phyloP scores from a whole-genome alignment of 805 yeast species.

The Sugiyamaella valdiviana region DNA sequence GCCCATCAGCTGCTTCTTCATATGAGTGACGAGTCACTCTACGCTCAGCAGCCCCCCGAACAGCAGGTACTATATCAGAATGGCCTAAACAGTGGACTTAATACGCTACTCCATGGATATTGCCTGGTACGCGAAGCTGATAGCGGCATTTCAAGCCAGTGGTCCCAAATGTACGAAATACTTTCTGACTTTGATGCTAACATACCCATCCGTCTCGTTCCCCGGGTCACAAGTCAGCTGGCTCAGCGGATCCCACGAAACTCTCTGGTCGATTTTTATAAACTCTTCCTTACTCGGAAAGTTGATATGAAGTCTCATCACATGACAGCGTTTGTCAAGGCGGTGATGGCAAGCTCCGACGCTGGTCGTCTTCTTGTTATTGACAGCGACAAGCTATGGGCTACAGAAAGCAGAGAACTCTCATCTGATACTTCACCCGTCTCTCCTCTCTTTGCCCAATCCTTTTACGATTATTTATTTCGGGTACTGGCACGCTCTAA shows the following conservation, averaged over 20 bases:
- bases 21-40: slow-evolving; percentile 2
- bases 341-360: not conserved
- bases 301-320: slow-evolving; percentile 4
- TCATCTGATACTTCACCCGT: too few relatives aligned
- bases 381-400: not conserved
- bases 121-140: not conserved
- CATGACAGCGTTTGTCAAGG: not conserved
- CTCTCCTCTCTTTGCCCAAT: slow-evolving; percentile 6
- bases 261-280: slow-evolving; percentile 8
- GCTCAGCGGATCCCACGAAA: slow-evolving; percentile 10
- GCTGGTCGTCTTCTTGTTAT: not conserved
- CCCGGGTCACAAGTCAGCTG: slow-evolving; percentile 11
- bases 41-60: not conserved
- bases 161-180: slow-evolving; percentile 9
- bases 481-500: slow-evolving; percentile 7
- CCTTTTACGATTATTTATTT: slow-evolving; percentile 10
- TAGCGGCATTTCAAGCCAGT: not conserved
- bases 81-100: slow-evolving; percentile 16
- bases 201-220: slow-evolving; percentile 8
- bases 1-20: slow-evolving; percentile 11
- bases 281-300: slow-evolving; percentile 12
- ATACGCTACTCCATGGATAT: slow-evolving; percentile 9
- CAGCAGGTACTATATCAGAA: slow-evolving; percentile 2
- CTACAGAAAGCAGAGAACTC: not conserved
- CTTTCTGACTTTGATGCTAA: slow-evolving; percentile 7